A percentile compares a stretch with the other conserved stretches of the same genome.
Evolutionary conservation across 179 eudicot species (phyloP).

Genomic region (Silene vulgaris): DNA sequence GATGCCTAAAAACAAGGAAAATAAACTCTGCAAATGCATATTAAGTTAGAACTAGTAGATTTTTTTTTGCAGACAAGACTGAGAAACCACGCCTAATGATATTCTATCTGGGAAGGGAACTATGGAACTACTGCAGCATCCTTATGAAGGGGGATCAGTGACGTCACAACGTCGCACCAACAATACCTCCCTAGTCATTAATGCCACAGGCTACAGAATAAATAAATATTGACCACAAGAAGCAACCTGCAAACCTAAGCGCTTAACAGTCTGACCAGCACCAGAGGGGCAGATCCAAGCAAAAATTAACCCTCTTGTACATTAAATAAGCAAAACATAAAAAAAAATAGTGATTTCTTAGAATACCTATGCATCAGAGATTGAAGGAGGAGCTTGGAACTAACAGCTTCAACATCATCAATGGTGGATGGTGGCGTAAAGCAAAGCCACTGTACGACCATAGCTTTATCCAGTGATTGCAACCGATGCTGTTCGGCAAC

Average conservation of each 20-base stretch:
- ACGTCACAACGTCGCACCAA: background rate
- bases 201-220: slow-evolving; percentile 6
- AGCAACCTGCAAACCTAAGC: background rate
- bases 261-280: background rate
- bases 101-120: background rate
- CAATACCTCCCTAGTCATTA: background rate
- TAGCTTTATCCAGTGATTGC: slow-evolving; percentile 88
- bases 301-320: background rate
- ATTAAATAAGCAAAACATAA: slow-evolving; percentile 2
- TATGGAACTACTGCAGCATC: background rate
- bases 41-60: background rate
- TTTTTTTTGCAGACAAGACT: background rate
- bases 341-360: background rate
- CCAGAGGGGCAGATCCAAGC: background rate
- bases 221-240: background rate
- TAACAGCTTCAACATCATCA: slow-evolving; percentile 51
- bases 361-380: slow-evolving; percentile 78
- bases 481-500: slow-evolving; percentile 82
- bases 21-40: background rate
- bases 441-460: slow-evolving; percentile 93
- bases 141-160: background rate
- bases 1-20: slow-evolving; percentile 3
- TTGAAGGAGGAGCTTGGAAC: slow-evolving; percentile 62
- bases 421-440: slow-evolving; percentile 89
- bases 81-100: background rate